A percentile compares a stretch with the other conserved stretches of the same genome.
These are phyloP conservation scores for Celoporthe dispersa DNA, from an alignment of 2,329 filamentous ascomycete genomes.

Conservation along the genomic window DNA sequence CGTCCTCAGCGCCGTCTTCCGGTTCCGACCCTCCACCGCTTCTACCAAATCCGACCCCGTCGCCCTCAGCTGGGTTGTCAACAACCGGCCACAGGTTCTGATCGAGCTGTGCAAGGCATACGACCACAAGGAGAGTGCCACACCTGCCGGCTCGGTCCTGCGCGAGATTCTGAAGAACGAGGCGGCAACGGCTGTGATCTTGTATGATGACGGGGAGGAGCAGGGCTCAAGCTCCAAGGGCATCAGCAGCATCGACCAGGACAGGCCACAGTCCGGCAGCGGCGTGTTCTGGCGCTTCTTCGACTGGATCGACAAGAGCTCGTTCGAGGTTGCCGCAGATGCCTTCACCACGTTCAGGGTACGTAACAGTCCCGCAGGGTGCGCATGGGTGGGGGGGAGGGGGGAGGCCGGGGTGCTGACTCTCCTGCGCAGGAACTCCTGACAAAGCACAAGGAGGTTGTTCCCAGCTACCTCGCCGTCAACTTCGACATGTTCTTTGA, in stretches of 20 bases:
- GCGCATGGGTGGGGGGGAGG: not conserved
- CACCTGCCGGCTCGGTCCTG: constrained; percentile 86
- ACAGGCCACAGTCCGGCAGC: constrained; percentile 73
- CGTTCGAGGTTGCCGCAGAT: constrained; percentile 95
- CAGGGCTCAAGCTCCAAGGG: constrained; percentile 75
- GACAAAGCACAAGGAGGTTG: constrained; percentile 90
- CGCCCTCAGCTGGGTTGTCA: constrained; percentile 86
- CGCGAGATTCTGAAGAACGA: constrained; percentile 90
- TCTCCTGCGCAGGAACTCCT: constrained; percentile 72
- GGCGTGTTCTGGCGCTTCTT: constrained; percentile 98
- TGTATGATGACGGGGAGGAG: constrained; percentile 85
- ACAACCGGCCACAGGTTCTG: constrained; percentile 83
- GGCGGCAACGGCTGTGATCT: constrained; percentile 84
- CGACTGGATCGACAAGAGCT: constrained; percentile 93
- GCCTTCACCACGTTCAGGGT: constrained; percentile 97
- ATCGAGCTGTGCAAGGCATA: constrained; percentile 89
- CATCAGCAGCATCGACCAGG: constrained; percentile 76
- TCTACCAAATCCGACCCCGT: constrained; percentile 75
- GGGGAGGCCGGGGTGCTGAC: constrained; percentile 8
- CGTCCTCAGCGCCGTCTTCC: constrained; percentile 93
- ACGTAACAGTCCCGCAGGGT: constrained; percentile 39
- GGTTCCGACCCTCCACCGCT: constrained; percentile 75
- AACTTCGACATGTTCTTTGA: constrained; percentile 95
- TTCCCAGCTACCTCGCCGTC: constrained; percentile 82
- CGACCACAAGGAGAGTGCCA: constrained; percentile 86